phyloP scores from a whole-genome alignment of 345 rosid genomes.

The Bruguiera gymnorhiza region DNA sequence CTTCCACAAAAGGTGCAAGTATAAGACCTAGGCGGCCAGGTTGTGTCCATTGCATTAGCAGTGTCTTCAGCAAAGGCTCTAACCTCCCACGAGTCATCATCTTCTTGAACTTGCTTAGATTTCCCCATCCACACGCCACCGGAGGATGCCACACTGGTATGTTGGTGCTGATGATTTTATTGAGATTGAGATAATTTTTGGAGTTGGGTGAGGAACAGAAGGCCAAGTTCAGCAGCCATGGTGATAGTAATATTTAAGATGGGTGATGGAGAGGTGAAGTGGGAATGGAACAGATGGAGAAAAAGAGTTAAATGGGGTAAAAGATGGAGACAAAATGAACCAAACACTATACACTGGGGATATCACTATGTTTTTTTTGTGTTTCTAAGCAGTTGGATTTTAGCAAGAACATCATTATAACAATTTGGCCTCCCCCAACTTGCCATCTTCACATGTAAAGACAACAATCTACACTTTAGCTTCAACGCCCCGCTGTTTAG shows the following conservation, averaged over 20 bases:
- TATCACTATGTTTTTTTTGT: conserved; percentile 29
- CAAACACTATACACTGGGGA: conserved; percentile 23
- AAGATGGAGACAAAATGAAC: conserved; percentile 32
- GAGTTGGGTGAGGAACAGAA: conserved; percentile 37
- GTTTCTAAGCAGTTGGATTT: conserved; percentile 32
- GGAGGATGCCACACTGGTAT: conserved; percentile 1
- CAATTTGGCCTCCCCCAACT: conserved; percentile 20
- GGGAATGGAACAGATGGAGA: conserved; percentile 17
- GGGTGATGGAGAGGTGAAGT: conserved; percentile 17
- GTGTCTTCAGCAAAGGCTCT: conserved; percentile 87
- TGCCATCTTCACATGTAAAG: conserved; percentile 14
- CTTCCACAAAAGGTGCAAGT: conserved; percentile 88
- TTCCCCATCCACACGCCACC: conserved; percentile 61
- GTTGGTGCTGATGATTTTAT: conserved; percentile 16
- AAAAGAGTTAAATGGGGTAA: conserved; percentile 39
- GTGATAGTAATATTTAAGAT: conserved; percentile 1
- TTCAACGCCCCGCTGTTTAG: conserved; percentile 33
- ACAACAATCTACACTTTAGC: conserved; percentile 35
- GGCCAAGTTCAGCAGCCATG: conserved; percentile 50
- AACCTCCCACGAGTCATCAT: conserved; percentile 92
- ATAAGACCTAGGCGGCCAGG: conserved; percentile 97
- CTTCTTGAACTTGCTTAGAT: conserved; percentile 48
- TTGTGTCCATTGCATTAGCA: conserved; percentile 61
- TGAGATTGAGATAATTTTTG: conserved; percentile 29
- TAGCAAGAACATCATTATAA: conserved; percentile 18